Conservation (phyloP, 345 rosid genomes). For the Ricinus communis region DNA sequence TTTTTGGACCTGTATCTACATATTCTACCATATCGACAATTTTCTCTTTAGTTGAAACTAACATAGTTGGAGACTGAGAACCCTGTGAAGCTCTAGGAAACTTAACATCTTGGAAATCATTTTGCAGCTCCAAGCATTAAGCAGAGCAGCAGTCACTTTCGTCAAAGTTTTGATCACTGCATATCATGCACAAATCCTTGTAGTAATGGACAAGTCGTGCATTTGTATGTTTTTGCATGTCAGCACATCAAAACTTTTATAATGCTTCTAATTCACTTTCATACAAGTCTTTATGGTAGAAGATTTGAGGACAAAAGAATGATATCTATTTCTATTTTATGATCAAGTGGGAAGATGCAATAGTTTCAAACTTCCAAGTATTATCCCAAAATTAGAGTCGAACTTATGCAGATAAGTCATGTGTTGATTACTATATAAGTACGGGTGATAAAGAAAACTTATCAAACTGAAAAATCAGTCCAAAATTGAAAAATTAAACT, state of each 20-base stretch:
- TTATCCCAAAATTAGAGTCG: too few relatives aligned
- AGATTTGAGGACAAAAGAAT: too few relatives aligned
- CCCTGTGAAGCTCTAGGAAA: slow-evolving; percentile 27
- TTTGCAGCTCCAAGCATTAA: slow-evolving; percentile 51
- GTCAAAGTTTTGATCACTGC: slow-evolving; percentile 41
- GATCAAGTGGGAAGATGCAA: too few relatives aligned
- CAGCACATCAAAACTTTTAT: slow-evolving; percentile 8
- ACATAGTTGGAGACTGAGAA: slow-evolving; percentile 34
- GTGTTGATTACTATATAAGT: too few relatives aligned
- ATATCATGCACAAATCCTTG: slow-evolving; percentile 65
- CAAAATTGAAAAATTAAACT: too few relatives aligned
- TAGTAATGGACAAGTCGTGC: slow-evolving; percentile 71
- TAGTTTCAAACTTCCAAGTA: too few relatives aligned
- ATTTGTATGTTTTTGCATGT: slow-evolving; percentile 62
- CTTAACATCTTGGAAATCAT: slow-evolving; percentile 37
- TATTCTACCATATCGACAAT: slow-evolving; percentile 29
- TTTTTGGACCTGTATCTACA: slow-evolving; percentile 18
- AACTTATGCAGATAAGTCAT: too few relatives aligned
- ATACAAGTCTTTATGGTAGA: too few relatives aligned
- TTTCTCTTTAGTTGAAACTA: slow-evolving; percentile 47
- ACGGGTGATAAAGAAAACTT: too few relatives aligned
- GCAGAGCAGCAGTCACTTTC: slow-evolving; percentile 49
- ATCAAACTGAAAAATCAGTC: too few relatives aligned
- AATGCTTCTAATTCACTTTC: neutral
- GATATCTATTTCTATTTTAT: too few relatives aligned